Conservation (phyloP, 768 basidiomycete genomes). For the Pisolithus tinctorius region DNA sequence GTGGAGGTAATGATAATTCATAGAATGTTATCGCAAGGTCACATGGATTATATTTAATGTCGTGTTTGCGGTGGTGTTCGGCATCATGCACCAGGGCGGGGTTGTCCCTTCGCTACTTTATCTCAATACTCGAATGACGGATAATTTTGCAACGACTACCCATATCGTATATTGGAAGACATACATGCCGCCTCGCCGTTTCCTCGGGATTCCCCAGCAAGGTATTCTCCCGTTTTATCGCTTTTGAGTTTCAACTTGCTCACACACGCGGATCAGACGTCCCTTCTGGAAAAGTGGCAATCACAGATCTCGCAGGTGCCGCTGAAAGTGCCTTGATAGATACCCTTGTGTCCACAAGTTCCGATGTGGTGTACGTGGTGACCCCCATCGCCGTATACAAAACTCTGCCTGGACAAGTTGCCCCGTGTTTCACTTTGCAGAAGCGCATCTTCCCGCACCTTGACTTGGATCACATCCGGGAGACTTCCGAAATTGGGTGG, state of each 20-base stretch:
- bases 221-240: slow-evolving; percentile 11
- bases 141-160: slow-evolving; percentile 1
- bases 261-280: slow-evolving; percentile 16
- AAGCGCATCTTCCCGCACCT: slow-evolving; percentile 30
- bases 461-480: slow-evolving; percentile 31
- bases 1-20: neutral
- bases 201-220: slow-evolving; percentile 22
- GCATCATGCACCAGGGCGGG: slow-evolving; percentile 35
- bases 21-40: slow-evolving; percentile 10
- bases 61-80: slow-evolving; percentile 27
- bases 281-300: slow-evolving; percentile 9
- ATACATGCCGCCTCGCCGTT: slow-evolving; percentile 33
- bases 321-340: slow-evolving; percentile 11
- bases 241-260: neutral
- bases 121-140: slow-evolving; percentile 21
- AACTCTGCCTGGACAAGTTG: slow-evolving; percentile 10
- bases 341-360: slow-evolving; percentile 9
- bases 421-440: slow-evolving; percentile 19
- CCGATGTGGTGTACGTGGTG: slow-evolving; percentile 20
- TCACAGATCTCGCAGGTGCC: slow-evolving; percentile 28
- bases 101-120: slow-evolving; percentile 33
- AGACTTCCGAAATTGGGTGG: slow-evolving; percentile 23
- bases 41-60: slow-evolving; percentile 26
- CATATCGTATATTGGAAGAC: slow-evolving; percentile 34
- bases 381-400: slow-evolving; percentile 24